phyloP scores from a whole-genome alignment of 129 eudicot genomes.

The carrot (Daucus carota) region DNA sequence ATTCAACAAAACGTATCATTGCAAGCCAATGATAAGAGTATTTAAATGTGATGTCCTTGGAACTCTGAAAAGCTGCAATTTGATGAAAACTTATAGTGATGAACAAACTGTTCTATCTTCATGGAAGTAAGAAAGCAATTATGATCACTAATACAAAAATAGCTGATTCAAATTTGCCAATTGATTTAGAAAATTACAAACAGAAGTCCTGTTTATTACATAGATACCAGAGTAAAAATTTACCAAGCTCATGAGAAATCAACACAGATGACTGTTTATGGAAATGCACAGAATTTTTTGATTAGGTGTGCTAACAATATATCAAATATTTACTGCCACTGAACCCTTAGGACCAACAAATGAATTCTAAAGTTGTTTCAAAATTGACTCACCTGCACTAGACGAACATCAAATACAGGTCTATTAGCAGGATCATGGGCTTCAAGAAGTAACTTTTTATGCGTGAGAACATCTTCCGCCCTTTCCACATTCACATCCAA shows the following conservation, averaged over 20 bases:
- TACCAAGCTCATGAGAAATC: not conserved
- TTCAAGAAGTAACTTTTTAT: conserved; percentile 58
- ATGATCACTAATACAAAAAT: not conserved
- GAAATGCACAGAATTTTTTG: not conserved
- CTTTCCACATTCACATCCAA: conserved; percentile 93
- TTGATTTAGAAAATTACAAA: not conserved
- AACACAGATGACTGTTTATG: not conserved
- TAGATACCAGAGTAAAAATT: not conserved
- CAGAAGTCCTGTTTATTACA: not conserved
- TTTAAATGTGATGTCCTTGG: not conserved
- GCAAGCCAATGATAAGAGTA: not conserved
- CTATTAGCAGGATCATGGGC: conserved; percentile 84
- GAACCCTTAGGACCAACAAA: not conserved
- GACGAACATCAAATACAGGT: conserved; percentile 71
- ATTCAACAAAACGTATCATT: not conserved
- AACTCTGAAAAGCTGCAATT: not conserved
- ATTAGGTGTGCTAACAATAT: not conserved
- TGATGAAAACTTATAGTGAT: not conserved
- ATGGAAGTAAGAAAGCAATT: not conserved
- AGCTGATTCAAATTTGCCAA: not conserved
- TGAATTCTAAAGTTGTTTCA: conserved; percentile 1
- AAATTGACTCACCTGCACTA: conserved; percentile 64
- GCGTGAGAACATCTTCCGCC: conserved; percentile 91
- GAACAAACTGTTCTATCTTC: not conserved
- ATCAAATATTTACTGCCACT: not conserved